phyloP scores from a whole-genome alignment of 148 eudicot genomes.

The Rhododendron ferrugineum region DNA sequence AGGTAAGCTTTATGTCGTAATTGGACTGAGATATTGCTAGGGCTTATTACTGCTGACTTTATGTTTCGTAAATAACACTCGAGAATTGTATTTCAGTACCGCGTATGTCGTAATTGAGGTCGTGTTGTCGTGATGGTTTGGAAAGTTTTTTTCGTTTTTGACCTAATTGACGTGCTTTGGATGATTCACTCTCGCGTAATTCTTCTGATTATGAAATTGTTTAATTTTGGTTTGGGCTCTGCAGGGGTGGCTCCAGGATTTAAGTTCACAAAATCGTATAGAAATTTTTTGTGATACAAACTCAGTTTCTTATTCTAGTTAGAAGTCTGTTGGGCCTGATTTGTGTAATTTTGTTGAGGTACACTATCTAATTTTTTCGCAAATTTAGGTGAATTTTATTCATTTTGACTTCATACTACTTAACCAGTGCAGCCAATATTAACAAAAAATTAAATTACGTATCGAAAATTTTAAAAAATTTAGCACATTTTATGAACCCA shows the following conservation, averaged over 20 bases:
- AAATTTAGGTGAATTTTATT: neutral
- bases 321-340: neutral
- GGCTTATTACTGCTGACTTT: conserved; percentile 7
- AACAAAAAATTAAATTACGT: no score
- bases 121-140: neutral
- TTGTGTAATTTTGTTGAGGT: neutral
- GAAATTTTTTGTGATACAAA: no score
- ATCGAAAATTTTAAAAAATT: no score
- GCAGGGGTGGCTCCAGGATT: neutral
- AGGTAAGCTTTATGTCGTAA: neutral
- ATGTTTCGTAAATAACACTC: neutral
- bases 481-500: no score
- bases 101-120: neutral
- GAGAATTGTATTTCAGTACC: neutral
- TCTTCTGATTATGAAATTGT: neutral
- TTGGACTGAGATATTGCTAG: neutral
- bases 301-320: no score
- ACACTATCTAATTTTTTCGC: neutral
- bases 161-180: neutral
- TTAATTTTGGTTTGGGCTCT: neutral
- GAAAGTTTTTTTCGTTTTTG: neutral
- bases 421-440: no score
- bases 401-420: neutral
- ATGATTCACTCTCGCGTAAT: neutral
- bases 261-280: neutral